phyloP scores from a whole-genome alignment of 164 flowering plant genomes.

The Hamamelis virginiana region DNA sequence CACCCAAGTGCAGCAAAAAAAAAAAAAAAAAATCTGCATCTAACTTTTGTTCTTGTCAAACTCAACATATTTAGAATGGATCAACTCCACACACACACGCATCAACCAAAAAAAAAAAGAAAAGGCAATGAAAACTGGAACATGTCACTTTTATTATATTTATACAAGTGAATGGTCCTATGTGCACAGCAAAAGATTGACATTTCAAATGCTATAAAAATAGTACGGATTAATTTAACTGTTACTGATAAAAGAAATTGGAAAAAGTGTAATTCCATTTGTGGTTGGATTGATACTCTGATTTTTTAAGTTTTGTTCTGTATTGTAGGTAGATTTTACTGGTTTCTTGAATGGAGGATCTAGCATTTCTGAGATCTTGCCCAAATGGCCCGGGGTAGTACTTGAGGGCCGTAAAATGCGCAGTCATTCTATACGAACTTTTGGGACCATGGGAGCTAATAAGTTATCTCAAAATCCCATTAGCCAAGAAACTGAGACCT shows the following conservation, averaged over 20 bases:
- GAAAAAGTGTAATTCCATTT: background rate
- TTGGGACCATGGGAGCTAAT: conserved; percentile 35
- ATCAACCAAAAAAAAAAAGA: too few species aligned
- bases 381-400: conserved; percentile 32
- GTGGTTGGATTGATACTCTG: background rate
- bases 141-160: too few species aligned
- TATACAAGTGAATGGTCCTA: too few species aligned
- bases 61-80: too few species aligned
- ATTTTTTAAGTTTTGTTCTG: background rate
- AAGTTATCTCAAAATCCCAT: conserved; percentile 38
- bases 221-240: too few species aligned
- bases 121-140: too few species aligned
- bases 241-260: background rate
- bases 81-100: too few species aligned
- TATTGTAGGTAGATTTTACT: conserved; percentile 51
- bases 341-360: conserved; percentile 40
- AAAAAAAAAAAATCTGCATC: too few species aligned
- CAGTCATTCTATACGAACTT: conserved; percentile 29
- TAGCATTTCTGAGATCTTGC: conserved; percentile 21
- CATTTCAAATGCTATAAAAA: too few species aligned
- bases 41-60: too few species aligned
- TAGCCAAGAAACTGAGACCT: conserved; percentile 61
- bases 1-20: too few species aligned
- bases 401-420: conserved; percentile 20
- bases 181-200: too few species aligned